Evolutionary conservation across 1,139 yeast species (phyloP), one percentile per base, ranked within the genome.

Genomic region (Pichia sp.): DNA sequence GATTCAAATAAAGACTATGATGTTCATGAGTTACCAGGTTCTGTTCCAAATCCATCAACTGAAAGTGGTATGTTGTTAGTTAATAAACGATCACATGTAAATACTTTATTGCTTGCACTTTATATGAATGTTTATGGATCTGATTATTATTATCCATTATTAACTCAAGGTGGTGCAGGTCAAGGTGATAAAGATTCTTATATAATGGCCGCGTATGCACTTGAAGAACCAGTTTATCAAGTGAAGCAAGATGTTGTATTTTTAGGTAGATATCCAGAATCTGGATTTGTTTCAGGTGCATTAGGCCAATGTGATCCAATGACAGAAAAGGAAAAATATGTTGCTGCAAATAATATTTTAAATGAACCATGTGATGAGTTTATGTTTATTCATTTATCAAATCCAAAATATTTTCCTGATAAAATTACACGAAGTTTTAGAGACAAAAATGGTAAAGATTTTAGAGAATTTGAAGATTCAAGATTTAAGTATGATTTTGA

Each of bases 141-240:
- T 9, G 58, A 73, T 34, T 69, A 66, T 53, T 80, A 78, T 58
- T 80, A 80, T 55, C 80, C 84, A 4, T 59, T 80, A 45, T 62
- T 80, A 52, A 73, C 84, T 0, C 86, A 79, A 60, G 85, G 86
- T 6, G 71, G 81, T 12, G 84, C 85, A 1, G 87, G 86, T 26
- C 84, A 80, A 62, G 87, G 87, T 40, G 87, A 80, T 54, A 80
- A 80, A 59, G 87, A 80, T 53, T 78, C 86, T 0, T 80, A 78
- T 51, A 72, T 80, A 27, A 81, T 82, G 2, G 83, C 86, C 1
- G 83, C 85, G 0, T 70, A 68, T 45, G 80, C 70, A 0, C 55
- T 78, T 52, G 55, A 64, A 0, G 62, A 68, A 41, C 74, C 76
- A 3, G 76, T 73, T 62, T 76, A 73, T 60, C 85, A 78, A 58